These are phyloP conservation scores for Esteya vermicola DNA, from an alignment of 2,329 filamentous ascomycete species.

Conservation along the genomic window DNA sequence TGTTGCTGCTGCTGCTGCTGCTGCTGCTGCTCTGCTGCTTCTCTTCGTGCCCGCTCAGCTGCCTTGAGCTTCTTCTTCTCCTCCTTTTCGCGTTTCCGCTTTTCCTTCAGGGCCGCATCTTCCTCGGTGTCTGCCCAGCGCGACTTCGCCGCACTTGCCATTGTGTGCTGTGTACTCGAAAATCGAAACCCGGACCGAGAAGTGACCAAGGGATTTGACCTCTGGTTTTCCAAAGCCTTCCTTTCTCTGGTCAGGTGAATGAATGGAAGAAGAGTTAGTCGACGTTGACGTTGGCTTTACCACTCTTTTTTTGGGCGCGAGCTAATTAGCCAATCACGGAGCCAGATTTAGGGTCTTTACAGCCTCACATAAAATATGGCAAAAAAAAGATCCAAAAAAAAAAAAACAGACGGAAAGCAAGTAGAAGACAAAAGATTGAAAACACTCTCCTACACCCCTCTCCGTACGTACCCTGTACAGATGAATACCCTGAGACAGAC, in stretches of 20 bases:
- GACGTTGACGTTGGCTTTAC: too few species aligned
- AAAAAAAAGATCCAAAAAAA: background rate
- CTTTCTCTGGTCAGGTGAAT: too few species aligned
- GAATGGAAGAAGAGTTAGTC: too few species aligned
- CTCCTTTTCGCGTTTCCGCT: conserved; percentile 70
- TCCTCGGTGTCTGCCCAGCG: conserved; percentile 82
- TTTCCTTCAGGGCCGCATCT: conserved; percentile 59
- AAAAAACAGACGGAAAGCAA: background rate
- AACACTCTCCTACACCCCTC: too few species aligned
- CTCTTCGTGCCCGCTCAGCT: conserved; percentile 22
- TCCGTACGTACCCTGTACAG: too few species aligned
- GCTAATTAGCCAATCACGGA: conserved; percentile 3
- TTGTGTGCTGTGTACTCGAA: conserved; percentile 16
- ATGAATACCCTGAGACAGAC: background rate
- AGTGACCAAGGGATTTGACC: too few species aligned
- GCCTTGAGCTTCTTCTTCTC: conserved; percentile 75
- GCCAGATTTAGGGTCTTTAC: background rate
- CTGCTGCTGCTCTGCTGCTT: conserved; percentile 20
- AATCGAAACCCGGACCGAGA: too few species aligned
- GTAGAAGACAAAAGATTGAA: too few species aligned
- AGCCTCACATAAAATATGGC: background rate
- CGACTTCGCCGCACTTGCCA: conserved; percentile 52
- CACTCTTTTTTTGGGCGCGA: too few species aligned
- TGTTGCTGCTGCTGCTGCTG: conserved; percentile 10
- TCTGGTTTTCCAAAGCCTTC: too few species aligned